Base-by-base conservation (phyloP, 2,329 filamentous ascomycete genomes). In the Aaosphaeria arxii region DNA sequence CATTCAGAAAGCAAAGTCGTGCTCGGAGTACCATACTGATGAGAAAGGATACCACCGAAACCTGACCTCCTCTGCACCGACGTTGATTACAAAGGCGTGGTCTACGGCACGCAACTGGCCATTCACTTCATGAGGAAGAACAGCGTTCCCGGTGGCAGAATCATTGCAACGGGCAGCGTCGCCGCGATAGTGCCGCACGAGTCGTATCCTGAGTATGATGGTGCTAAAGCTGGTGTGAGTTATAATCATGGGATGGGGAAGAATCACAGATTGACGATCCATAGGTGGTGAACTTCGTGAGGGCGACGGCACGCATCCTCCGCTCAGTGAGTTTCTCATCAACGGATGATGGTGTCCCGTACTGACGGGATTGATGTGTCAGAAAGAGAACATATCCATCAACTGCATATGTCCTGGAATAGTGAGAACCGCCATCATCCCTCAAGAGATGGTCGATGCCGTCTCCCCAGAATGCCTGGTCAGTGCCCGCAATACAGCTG, bases 71-170 rank as follows among this genome's bases (percentile, higher is more conserved):
- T 56, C 0, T 73, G 71, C 45, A 79, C 77, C 1, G 76, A 81
- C 52, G 61, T 78, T n/a, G 71, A 76, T 56, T 76, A 74, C 62
- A 80, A 80, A 58, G 76, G 74, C 4, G 70, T 81, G 1, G 58
- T 80, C 0, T 79, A 79, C 47, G 76, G 77, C 5, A 75, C 72
- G 1, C 70, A 74, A 51, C 65, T 81, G 7, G 76, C 78, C 1
- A 75, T 73, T 7, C 76, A 80, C 52, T 81, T 79, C 58, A 80
- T 80, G 77, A 67, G 77, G 9, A 71, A 78, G 55, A 81, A 79
- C 52, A 52, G 49, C 36, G 58, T 62, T 4, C 68, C 71, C 0
- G 74, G 73, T 4, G 76, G 76, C 2, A 71, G 63, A 49, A 77
- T 79, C 42, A 57, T 78, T 4, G 66, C 69, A 0, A 78, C 76